Conservation (phyloP, 208 protist genomes). For the Lotmaria passim region DNA sequence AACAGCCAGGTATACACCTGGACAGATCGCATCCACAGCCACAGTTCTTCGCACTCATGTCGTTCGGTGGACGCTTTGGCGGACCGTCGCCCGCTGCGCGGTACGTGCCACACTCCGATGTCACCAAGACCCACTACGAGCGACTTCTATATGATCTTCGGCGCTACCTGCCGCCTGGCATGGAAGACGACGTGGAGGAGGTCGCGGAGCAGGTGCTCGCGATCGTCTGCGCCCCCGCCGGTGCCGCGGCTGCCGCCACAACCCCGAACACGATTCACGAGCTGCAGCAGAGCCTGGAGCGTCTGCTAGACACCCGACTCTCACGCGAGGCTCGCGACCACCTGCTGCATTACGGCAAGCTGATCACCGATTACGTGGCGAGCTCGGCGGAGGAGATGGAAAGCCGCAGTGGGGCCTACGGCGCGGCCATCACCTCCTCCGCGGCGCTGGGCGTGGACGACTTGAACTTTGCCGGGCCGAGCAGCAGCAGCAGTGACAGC, state of each 20-base stretch:
- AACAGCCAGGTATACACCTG: too few species aligned
- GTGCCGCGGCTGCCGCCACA: constrained; percentile 18
- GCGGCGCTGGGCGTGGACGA: constrained; percentile 29
- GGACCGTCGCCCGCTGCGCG: constrained; percentile 27
- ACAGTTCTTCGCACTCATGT: constrained; percentile 9
- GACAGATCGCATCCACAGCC: background rate
- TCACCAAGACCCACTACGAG: constrained; percentile 81
- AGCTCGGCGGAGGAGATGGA: constrained; percentile 16
- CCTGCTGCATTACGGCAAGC: constrained; percentile 71
- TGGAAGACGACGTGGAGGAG: constrained; percentile 76
- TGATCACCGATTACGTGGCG: constrained; percentile 88
- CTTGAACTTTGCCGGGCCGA: constrained; percentile 35
- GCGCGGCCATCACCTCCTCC: constrained; percentile 14
- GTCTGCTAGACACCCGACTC: constrained; percentile 69
- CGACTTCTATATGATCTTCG: constrained; percentile 76
- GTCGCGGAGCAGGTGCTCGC: constrained; percentile 80
- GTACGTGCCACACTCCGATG: constrained; percentile 81
- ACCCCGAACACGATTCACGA: constrained; percentile 34
- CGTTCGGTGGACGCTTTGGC: constrained; percentile 18
- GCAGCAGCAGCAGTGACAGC: constrained; percentile 27
- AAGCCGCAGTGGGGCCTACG: constrained; percentile 8
- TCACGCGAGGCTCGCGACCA: constrained; percentile 65
- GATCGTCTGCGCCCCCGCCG: constrained; percentile 56
- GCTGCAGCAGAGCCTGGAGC: constrained; percentile 66
- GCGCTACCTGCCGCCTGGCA: constrained; percentile 78